Evolutionary conservation across 345 rosid genomes (phyloP).

Genomic region (Cardiospermum halicacabum): DNA sequence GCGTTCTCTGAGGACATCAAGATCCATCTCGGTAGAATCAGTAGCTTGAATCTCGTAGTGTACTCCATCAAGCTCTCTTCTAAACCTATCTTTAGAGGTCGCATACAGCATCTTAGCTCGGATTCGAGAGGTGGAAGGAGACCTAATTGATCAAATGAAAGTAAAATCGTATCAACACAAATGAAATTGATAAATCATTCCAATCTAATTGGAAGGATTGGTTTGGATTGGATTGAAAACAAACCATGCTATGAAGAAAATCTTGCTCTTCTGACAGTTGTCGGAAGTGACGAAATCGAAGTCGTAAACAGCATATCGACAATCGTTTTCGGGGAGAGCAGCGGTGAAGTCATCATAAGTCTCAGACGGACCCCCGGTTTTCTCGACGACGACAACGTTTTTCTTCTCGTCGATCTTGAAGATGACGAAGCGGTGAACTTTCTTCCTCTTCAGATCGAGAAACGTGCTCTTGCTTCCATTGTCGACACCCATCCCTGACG

Average conservation of each 20-base stretch:
- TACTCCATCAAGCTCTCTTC: slow-evolving; percentile 69
- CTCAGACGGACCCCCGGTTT: slow-evolving; percentile 59
- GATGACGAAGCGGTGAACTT: slow-evolving; percentile 57
- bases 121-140: slow-evolving; percentile 59
- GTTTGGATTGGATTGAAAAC: too few species aligned
- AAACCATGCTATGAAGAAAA: slow-evolving; percentile 78
- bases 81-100: slow-evolving; percentile 60
- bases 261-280: slow-evolving; percentile 80
- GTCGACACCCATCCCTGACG: slow-evolving; percentile 77
- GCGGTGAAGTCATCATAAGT: slow-evolving; percentile 64
- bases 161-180: too few species aligned
- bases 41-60: slow-evolving; percentile 86
- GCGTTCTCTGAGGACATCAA: slow-evolving; percentile 56
- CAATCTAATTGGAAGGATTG: too few species aligned
- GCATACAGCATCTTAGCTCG: slow-evolving; percentile 78
- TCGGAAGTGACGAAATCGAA: slow-evolving; percentile 68
- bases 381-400: slow-evolving; percentile 61
- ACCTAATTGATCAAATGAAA: slow-evolving; percentile 54
- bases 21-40: slow-evolving; percentile 80
- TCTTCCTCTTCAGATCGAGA: slow-evolving; percentile 67
- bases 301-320: slow-evolving; percentile 75
- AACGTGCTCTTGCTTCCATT: slow-evolving; percentile 56
- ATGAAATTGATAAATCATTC: too few species aligned
- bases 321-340: slow-evolving; percentile 64
- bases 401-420: slow-evolving; percentile 64